Percentiles rank a stretch among this genome's conserved stretches.
These are phyloP conservation scores for Leccinum ochraceum DNA, from an alignment of 768 basidiomycete genomes.

Conservation along the genomic window DNA sequence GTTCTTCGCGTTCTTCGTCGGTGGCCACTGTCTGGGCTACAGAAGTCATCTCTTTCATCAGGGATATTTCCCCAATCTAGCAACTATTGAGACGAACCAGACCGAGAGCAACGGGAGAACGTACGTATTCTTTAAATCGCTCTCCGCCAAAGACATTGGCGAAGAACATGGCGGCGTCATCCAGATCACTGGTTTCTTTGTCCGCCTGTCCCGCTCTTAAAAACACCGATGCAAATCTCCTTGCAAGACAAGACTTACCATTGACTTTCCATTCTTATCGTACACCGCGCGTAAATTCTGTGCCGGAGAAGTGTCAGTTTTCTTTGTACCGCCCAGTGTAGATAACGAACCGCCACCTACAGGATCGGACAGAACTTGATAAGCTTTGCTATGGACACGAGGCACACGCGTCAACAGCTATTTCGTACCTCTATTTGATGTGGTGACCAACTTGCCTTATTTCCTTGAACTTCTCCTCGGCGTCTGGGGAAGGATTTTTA, in stretches of 20 bases:
- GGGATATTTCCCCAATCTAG: conserved; percentile 94
- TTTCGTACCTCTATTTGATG: conserved; percentile 11
- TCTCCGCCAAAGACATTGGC: conserved; percentile 96
- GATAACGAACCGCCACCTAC: conserved; percentile 43
- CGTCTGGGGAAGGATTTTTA: conserved; percentile 91
- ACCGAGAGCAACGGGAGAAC: conserved; percentile 32
- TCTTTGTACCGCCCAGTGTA: conserved; percentile 6
- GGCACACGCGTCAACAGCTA: conserved; percentile 18
- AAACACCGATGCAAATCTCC: conserved; percentile 7
- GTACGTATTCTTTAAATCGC: conserved; percentile 83
- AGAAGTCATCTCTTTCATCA: conserved; percentile 92
- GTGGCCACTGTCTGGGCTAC: conserved; percentile 86
- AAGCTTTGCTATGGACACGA: conserved; percentile 73
- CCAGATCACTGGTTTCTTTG: conserved; percentile 81
- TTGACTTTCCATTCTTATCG: conserved; percentile 92
- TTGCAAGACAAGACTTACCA: conserved; percentile 48
- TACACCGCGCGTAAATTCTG: conserved; percentile 87
- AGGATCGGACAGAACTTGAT: conserved; percentile 86
- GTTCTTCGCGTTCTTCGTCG: conserved; percentile 89
- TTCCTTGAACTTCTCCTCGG: conserved; percentile 96
- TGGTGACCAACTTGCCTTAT: conserved; percentile 61
- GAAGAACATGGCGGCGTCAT: conserved; percentile 94
- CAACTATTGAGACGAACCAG: not conserved
- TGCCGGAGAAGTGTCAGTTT: conserved; percentile 12
- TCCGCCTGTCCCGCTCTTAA: conserved; percentile 49